Base-by-base conservation (phyloP, 2,329 filamentous ascomycete genomes). In the Fusarium luffae region DNA sequence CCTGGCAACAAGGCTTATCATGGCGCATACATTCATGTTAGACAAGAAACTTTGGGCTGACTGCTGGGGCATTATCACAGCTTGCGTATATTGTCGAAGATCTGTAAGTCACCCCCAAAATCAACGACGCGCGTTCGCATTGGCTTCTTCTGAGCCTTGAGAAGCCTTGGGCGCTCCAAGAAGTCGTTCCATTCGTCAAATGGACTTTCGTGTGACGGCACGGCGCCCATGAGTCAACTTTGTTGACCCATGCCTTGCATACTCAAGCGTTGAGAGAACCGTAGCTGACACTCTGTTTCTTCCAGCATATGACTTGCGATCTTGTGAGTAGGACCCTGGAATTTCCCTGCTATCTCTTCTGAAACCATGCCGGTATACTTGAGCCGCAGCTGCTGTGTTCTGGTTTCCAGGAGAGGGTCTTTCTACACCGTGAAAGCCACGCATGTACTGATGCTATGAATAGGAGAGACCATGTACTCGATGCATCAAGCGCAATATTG, bases 401-500 rank as follows among this genome's bases (percentile, higher is more conserved):
- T 43, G 30, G 32, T 44, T 37, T 28, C 41, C 28, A 44, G 60
- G 47, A 51, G 54, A 28, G 54, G 67, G 60, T 43, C 41, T 64
- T 47, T 61, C 55, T 52, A 61, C 56, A 56, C 61, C 28, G 12
- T 63, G 23, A 32, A 55, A 52, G 50, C 46, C 43, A 66, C 63
- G 63, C 54, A 52, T 52, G 34, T 69, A 71, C 77, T 79, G 68
- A 79, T 70, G 60, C 49, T 60, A 63, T 73, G 66, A 58, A 73
- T 81, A 97, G 93, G 93, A 97, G 85, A 91, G 96, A 79, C 96
- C 96, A 77, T 99, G 96, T 87, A 95, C 93, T 76, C 89, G 96
- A 83, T 99, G 96, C 85, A 93, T 98, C 82, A 99, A 98, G 84
- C 91, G 96, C 78, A 97, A 97, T 83, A 99, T 99, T 80, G 96